These are phyloP conservation scores for Verticillium nubilum DNA, from an alignment of 2,329 filamentous ascomycete species.

Conservation along the genomic window DNA sequence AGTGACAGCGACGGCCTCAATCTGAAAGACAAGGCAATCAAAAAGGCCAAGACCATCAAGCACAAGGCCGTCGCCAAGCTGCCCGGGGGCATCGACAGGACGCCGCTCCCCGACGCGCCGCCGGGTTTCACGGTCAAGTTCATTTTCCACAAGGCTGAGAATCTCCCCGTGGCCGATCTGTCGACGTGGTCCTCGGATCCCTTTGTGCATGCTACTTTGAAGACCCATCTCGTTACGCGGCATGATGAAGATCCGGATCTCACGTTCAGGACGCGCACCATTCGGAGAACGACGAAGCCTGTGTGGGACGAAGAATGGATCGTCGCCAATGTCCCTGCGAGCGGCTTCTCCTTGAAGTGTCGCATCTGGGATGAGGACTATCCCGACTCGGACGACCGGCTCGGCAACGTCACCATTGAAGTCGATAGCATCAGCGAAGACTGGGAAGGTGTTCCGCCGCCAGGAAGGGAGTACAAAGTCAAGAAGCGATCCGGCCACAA, in stretches of 20 bases:
- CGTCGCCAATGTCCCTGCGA: constrained; percentile 77
- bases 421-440: constrained; percentile 53
- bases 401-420: constrained; percentile 77
- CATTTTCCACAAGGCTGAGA: constrained; percentile 73
- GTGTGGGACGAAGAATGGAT: constrained; percentile 83
- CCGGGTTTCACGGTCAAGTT: constrained; percentile 82
- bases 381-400: constrained; percentile 76
- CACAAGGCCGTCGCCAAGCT: constrained; percentile 42
- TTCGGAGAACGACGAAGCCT: constrained; percentile 67
- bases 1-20: neutral
- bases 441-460: constrained; percentile 63
- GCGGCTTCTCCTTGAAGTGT: constrained; percentile 79
- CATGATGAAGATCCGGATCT: constrained; percentile 84
- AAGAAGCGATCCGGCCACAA: constrained; percentile 86
- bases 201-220: constrained; percentile 72
- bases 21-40: neutral
- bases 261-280: constrained; percentile 68
- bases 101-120: constrained; percentile 67
- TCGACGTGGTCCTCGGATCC: constrained; percentile 76
- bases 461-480: constrained; percentile 56
- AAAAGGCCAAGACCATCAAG: constrained; percentile 27
- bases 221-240: constrained; percentile 61
- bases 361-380: constrained; percentile 87
- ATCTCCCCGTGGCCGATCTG: constrained; percentile 79
- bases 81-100: constrained; percentile 73